These are phyloP conservation scores for Protea cynaroides DNA, from an alignment of 164 flowering plant genomes.

Conservation along the genomic window DNA sequence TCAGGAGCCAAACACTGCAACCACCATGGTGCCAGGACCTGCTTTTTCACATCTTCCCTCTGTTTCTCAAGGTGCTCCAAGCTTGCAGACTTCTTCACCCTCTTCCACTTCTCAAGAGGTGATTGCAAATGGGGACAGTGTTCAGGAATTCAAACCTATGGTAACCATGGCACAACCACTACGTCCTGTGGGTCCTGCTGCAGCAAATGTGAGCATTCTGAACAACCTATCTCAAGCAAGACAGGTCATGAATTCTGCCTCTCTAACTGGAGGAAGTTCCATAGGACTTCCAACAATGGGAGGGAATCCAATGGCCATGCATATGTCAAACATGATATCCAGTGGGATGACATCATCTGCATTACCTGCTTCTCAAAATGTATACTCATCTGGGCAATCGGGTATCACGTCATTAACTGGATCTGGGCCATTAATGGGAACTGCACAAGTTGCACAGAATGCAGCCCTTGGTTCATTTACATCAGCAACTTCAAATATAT, in stretches of 20 bases:
- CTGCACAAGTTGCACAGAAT: constrained; percentile 52
- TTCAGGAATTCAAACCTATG: constrained; percentile 63
- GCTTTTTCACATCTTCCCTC: constrained; percentile 51
- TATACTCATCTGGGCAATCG: constrained; percentile 60
- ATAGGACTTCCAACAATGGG: constrained; percentile 65
- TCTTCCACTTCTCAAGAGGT: constrained; percentile 64
- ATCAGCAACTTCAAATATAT: constrained; percentile 48
- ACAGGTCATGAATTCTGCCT: constrained; percentile 56
- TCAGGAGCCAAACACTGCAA: constrained; percentile 78
- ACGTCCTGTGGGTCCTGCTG: constrained; percentile 59
- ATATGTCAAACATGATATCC: constrained; percentile 88
- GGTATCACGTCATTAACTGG: constrained; percentile 47
- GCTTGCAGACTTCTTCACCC: constrained; percentile 68
- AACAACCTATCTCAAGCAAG: constrained; percentile 84
- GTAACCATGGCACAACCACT: constrained; percentile 45
- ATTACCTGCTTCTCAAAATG: constrained; percentile 54
- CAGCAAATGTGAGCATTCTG: constrained; percentile 79
- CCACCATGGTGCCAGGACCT: constrained; percentile 51
- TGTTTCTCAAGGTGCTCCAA: constrained; percentile 51
- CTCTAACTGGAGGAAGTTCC: constrained; percentile 59
- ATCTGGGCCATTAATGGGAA: constrained; percentile 50
- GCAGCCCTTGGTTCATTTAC: constrained; percentile 46
- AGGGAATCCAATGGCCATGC: constrained; percentile 67
- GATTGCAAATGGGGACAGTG: constrained; percentile 44
- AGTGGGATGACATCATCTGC: constrained; percentile 78